Conservation (phyloP, 257 asterid species). For the Solanum ossicruentum region DNA sequence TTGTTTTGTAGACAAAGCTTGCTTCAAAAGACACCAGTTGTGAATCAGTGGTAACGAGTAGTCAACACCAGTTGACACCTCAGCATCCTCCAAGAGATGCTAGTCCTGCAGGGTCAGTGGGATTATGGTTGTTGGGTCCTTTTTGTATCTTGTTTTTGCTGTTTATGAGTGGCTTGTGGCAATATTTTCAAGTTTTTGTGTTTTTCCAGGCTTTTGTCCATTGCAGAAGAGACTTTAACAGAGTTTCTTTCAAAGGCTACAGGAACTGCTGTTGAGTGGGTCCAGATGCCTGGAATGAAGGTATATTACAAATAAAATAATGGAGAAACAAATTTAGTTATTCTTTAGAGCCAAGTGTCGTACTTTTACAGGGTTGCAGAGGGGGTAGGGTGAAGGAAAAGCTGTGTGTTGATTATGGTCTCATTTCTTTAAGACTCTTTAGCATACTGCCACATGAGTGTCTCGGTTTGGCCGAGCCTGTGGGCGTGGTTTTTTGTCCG, state of each 20-base stretch:
- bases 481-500: too few relatives aligned
- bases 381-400: not conserved
- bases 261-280: slow-evolving; percentile 98
- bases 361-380: not conserved
- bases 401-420: not conserved
- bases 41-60: slow-evolving; percentile 85
- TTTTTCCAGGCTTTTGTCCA: slow-evolving; percentile 72
- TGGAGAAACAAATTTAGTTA: not conserved
- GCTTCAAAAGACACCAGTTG: slow-evolving; percentile 77
- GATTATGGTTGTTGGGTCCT: slow-evolving; percentile 28
- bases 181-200: slow-evolving; percentile 10
- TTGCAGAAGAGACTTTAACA: slow-evolving; percentile 94
- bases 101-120: slow-evolving; percentile 85
- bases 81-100: slow-evolving; percentile 97
- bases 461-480: too few relatives aligned
- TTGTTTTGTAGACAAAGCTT: slow-evolving; percentile 38
- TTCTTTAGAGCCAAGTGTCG: not conserved
- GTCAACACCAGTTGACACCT: slow-evolving; percentile 67
- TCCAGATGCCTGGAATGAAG: slow-evolving; percentile 99
- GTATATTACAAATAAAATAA: slow-evolving; percentile 18
- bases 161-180: slow-evolving; percentile 2
- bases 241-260: slow-evolving; percentile 96
- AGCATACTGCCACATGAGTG: not conserved
- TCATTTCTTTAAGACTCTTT: not conserved
- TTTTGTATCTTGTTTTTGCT: slow-evolving; percentile 28